phyloP scores from a whole-genome alignment of 768 basidiomycete genomes.

The Hysterangium stoloniferum region DNA sequence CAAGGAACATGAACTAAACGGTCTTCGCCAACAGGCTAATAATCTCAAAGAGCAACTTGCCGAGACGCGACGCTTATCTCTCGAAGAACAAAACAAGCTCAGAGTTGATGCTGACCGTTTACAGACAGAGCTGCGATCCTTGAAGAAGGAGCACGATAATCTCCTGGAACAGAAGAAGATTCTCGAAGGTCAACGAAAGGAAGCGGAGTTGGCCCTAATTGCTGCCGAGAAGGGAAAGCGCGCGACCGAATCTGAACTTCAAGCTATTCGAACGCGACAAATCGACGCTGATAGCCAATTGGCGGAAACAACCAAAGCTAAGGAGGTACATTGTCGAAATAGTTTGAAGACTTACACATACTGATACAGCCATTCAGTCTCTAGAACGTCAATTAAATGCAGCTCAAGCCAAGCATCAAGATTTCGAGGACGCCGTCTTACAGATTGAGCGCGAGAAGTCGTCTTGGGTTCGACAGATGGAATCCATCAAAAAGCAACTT shows the following conservation, averaged over 20 bases:
- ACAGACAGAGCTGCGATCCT: constrained; percentile 47
- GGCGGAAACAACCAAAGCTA: constrained; percentile 49
- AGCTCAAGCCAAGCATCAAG: constrained; percentile 69
- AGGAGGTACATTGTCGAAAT: constrained; percentile 53
- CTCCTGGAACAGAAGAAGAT: constrained; percentile 54
- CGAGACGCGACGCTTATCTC: constrained; percentile 50
- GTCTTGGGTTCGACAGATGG: constrained; percentile 63
- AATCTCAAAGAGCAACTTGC: constrained; percentile 61
- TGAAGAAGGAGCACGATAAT: constrained; percentile 55
- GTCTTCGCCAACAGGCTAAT: constrained; percentile 56
- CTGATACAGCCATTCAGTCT: constrained; percentile 35
- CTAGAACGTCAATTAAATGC: constrained; percentile 70
- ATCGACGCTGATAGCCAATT: constrained; percentile 60
- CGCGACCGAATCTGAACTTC: constrained; percentile 62
- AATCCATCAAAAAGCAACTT: constrained; percentile 62
- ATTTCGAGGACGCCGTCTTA: constrained; percentile 83
- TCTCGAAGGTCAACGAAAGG: constrained; percentile 42
- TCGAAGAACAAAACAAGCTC: constrained; percentile 65
- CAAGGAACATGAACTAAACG: constrained; percentile 74
- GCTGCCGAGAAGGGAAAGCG: constrained; percentile 67
- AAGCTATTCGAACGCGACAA: constrained; percentile 58
- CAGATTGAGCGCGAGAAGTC: constrained; percentile 79
- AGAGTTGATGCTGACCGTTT: constrained; percentile 68
- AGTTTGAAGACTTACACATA: constrained; percentile 6
- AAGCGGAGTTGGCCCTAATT: constrained; percentile 38